Evolutionary conservation across 306 rosid genomes (phyloP).

Genomic region (Dalbergia cochinchinensis): DNA sequence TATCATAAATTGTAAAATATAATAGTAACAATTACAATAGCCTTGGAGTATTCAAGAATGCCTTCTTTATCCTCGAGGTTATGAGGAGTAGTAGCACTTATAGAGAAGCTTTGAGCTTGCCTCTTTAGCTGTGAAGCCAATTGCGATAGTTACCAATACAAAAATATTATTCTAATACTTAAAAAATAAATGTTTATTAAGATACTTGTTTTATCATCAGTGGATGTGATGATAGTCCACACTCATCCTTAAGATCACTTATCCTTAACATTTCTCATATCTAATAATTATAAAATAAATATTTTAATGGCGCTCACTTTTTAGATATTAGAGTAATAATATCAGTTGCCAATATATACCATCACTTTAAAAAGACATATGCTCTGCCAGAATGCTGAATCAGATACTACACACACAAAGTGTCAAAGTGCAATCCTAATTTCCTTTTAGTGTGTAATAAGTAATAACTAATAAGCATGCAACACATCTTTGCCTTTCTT

Average conservation of each 20-base stretch:
- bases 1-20: no score
- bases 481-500: background rate
- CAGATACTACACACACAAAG: constrained; percentile 21
- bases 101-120: background rate
- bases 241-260: no score
- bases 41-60: background rate
- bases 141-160: no score
- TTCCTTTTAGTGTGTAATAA: constrained; percentile 22
- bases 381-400: background rate
- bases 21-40: background rate
- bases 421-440: constrained; percentile 23
- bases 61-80: background rate
- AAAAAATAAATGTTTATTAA: no score
- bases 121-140: background rate
- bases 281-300: no score
- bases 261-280: no score
- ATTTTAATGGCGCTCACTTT: no score
- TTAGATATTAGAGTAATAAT: no score
- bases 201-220: no score
- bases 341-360: no score
- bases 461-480: background rate
- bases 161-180: no score
- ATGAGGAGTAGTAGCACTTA: background rate
- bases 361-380: constrained; percentile 1
- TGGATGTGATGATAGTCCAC: no score